Conservation (phyloP, 1,139 yeast genomes). For the Groenewaldozyma sp. region DNA sequence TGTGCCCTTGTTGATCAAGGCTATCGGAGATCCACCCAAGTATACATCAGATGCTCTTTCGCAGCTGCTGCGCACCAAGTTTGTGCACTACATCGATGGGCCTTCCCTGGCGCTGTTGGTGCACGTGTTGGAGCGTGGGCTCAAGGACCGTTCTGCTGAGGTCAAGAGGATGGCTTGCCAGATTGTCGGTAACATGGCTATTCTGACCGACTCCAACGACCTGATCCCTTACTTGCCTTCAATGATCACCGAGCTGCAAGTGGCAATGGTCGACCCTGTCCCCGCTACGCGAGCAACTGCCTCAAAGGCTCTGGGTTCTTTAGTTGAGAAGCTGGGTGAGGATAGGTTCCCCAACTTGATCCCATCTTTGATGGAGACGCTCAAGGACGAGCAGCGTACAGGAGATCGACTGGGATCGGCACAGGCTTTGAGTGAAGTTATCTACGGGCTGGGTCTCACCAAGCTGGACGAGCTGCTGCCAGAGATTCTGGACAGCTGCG, state of each 20-base stretch:
- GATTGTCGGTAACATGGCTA: conserved; percentile 97
- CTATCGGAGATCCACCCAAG: conserved; percentile 92
- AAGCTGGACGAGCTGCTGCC: conserved; percentile 89
- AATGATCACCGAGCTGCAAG: conserved; percentile 73
- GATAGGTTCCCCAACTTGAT: conserved; percentile 90
- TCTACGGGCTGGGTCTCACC: conserved; percentile 79
- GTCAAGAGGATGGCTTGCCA: conserved; percentile 94
- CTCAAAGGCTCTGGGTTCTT: conserved; percentile 91
- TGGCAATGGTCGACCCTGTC: conserved; percentile 97
- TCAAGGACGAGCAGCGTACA: conserved; percentile 69
- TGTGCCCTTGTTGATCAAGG: conserved; percentile 83
- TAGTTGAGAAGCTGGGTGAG: conserved; percentile 94
- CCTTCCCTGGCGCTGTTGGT: conserved; percentile 93
- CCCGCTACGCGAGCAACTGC: conserved; percentile 97
- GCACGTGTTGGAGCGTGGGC: conserved; percentile 91
- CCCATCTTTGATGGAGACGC: conserved; percentile 65
- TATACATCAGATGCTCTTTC: conserved; percentile 84
- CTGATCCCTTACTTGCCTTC: conserved; percentile 72
- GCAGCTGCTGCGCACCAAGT: conserved; percentile 78
- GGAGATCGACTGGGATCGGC: conserved; percentile 97
- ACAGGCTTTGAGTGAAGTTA: conserved; percentile 90
- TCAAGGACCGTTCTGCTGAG: conserved; percentile 85
- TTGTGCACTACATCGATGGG: conserved; percentile 95
- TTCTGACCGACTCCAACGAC: conserved; percentile 82
- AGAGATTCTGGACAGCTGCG: conserved; percentile 61